Evolutionary conservation across 2,329 filamentous ascomycete species (phyloP).

Genomic region (Calonectria henricotiae): DNA sequence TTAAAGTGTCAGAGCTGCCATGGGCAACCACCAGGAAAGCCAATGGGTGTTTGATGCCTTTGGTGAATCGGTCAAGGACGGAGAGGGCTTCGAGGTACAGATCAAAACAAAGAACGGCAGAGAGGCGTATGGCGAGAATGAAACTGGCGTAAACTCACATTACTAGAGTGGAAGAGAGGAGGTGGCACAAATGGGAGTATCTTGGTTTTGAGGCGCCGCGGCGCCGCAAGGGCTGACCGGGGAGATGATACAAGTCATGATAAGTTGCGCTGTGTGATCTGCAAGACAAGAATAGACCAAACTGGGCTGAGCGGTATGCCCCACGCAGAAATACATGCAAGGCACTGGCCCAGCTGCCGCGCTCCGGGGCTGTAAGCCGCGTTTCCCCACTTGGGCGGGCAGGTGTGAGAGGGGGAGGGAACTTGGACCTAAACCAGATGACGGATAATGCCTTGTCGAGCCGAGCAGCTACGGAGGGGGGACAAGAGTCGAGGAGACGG

Average conservation of each 20-base stretch:
- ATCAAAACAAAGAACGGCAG: constrained; percentile 25
- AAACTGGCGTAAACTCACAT: constrained; percentile 19
- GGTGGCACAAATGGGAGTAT: constrained; percentile 28
- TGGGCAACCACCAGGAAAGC: constrained; percentile 23
- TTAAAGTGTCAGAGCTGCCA: constrained; percentile 18
- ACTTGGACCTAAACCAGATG: constrained; percentile 16
- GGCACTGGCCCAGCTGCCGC: constrained; percentile 31
- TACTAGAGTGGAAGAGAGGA: constrained; percentile 12
- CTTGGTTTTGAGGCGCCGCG: constrained; percentile 30
- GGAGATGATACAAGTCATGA: constrained; percentile 30
- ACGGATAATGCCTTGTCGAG: background rate
- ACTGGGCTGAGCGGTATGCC: constrained; percentile 31
- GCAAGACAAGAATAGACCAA: constrained; percentile 36
- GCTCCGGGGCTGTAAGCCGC: constrained; percentile 12
- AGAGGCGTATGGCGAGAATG: constrained; percentile 17
- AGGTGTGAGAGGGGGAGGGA: constrained; percentile 32
- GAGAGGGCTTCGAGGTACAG: constrained; percentile 18
- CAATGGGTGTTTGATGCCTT: constrained; percentile 20
- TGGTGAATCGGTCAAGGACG: constrained; percentile 36
- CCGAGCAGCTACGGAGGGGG: background rate
- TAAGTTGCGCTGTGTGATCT: constrained; percentile 19
- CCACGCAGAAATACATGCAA: constrained; percentile 34
- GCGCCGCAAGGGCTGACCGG: constrained; percentile 29
- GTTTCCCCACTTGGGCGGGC: constrained; percentile 13
- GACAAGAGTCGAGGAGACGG: background rate